Evolutionary conservation across 1,139 yeast species (phyloP).

Genomic region (Sugiyamaella pinicola): DNA sequence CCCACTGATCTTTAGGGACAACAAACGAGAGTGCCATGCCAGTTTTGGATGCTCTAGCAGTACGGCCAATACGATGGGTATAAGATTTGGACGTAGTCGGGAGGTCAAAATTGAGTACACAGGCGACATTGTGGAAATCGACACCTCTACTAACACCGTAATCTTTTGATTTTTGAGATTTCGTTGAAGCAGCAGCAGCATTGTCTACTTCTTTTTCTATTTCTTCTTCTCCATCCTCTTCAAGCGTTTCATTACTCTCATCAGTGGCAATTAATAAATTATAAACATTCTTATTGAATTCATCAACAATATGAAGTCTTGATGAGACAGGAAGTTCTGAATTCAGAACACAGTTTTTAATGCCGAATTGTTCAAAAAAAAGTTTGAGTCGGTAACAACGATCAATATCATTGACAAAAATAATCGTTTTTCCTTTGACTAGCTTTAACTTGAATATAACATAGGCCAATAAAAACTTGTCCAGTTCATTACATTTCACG

Average conservation of each 20-base stretch:
- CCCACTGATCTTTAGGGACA: constrained; percentile 78
- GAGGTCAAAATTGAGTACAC: constrained; percentile 92
- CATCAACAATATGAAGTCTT: constrained; percentile 91
- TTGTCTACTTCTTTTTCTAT: constrained; percentile 30
- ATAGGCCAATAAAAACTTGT: constrained; percentile 85
- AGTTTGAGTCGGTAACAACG: constrained; percentile 91
- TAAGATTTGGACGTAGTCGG: constrained; percentile 90
- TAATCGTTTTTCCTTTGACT: constrained; percentile 86
- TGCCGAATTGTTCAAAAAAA: constrained; percentile 93
- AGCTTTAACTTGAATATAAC: constrained; percentile 87
- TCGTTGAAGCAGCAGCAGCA: constrained; percentile 14
- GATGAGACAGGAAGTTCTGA: constrained; percentile 93
- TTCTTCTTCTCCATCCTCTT: constrained; percentile 46
- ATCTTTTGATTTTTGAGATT: constrained; percentile 49
- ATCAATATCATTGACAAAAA: constrained; percentile 92
- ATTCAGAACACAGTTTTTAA: constrained; percentile 83
- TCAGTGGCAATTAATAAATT: constrained; percentile 92
- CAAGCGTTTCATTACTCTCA: constrained; percentile 64
- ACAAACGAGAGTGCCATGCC: constrained; percentile 96
- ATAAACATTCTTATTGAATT: constrained; percentile 88
- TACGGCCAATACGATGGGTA: constrained; percentile 93
- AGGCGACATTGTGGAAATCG: constrained; percentile 93
- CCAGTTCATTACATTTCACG: constrained; percentile 84
- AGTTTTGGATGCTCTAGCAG: constrained; percentile 95
- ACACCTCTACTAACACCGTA: constrained; percentile 97